phyloP scores from a whole-genome alignment of 768 basidiomycete genomes.

The Lentinus brumalis region DNA sequence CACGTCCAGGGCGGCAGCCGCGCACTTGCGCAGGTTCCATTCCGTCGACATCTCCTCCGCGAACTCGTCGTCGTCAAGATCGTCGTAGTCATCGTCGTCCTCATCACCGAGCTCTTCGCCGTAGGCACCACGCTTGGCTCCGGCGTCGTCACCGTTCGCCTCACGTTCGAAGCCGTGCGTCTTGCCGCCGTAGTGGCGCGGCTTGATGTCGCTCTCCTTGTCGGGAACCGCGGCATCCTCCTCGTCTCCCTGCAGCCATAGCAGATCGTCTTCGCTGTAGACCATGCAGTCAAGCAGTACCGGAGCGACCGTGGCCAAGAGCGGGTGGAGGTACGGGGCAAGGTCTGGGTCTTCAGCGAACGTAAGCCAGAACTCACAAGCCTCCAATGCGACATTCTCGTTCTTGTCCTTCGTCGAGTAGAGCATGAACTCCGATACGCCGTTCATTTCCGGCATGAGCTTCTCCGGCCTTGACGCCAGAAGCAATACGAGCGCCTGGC shows the following conservation, averaged over 20 bases:
- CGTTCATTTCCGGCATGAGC: conserved; percentile 92
- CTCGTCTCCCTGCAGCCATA: conserved; percentile 90
- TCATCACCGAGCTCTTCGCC: conserved; percentile 85
- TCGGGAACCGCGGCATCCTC: conserved; percentile 91
- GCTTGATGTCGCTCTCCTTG: conserved; percentile 95
- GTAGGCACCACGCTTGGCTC: conserved; percentile 54
- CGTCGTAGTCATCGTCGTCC: conserved; percentile 86
- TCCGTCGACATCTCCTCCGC: conserved; percentile 97
- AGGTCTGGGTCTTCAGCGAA: conserved; percentile 96
- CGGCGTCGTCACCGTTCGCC: conserved; percentile 39
- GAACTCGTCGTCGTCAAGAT: conserved; percentile 87
- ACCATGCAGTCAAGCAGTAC: conserved; percentile 97
- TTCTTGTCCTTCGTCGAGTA: conserved; percentile 98
- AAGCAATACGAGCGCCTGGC: conserved; percentile 91
- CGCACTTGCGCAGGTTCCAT: conserved; percentile 98
- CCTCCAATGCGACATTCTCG: conserved; percentile 94
- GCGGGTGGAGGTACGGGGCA: conserved; percentile 78
- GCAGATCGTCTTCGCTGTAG: conserved; percentile 93
- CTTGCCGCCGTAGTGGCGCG: conserved; percentile 87
- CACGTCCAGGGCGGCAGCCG: conserved; percentile 95
- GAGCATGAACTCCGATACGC: conserved; percentile 98
- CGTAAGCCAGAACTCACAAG: conserved; percentile 99
- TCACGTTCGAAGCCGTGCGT: conserved; percentile 85
- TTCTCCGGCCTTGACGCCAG: conserved; percentile 94
- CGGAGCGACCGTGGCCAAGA: conserved; percentile 90